Conservation (phyloP, 805 yeast species). For the Spathaspora gorwiae region DNA sequence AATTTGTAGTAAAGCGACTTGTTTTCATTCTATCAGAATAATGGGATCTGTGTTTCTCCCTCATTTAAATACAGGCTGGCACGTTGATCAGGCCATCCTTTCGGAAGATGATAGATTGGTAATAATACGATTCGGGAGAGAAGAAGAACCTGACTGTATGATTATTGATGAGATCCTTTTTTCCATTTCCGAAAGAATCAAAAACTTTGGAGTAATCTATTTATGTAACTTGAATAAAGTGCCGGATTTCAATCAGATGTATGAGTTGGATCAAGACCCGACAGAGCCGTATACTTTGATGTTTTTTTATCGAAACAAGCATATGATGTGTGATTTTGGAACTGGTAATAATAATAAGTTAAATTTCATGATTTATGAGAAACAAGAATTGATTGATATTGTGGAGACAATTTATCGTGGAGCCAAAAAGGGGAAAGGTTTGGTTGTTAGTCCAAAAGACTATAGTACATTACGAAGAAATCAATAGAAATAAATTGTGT, state of each 20-base stretch:
- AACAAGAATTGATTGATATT: slow-evolving; percentile 88
- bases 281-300: slow-evolving; percentile 82
- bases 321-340: slow-evolving; percentile 98
- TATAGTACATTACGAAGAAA: slow-evolving; percentile 34
- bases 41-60: slow-evolving; percentile 86
- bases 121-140: slow-evolving; percentile 83
- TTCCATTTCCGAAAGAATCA: slow-evolving; percentile 74
- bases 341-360: slow-evolving; percentile 96
- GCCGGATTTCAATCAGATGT: slow-evolving; percentile 84
- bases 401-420: slow-evolving; percentile 87
- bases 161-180: slow-evolving; percentile 83
- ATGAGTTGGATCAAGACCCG: slow-evolving; percentile 54
- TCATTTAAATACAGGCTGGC: slow-evolving; percentile 85
- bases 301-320: slow-evolving; percentile 91
- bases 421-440: slow-evolving; percentile 87
- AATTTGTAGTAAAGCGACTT: not conserved
- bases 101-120: slow-evolving; percentile 87
- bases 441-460: slow-evolving; percentile 80
- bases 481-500: not conserved
- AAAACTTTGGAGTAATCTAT: slow-evolving; percentile 84
- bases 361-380: slow-evolving; percentile 68
- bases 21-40: not conserved
- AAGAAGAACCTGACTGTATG: slow-evolving; percentile 73
- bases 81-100: slow-evolving; percentile 94
- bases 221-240: slow-evolving; percentile 86